Base-by-base conservation (phyloP, 2,329 filamentous ascomycete species). In the Penicillium sp. region DNA sequence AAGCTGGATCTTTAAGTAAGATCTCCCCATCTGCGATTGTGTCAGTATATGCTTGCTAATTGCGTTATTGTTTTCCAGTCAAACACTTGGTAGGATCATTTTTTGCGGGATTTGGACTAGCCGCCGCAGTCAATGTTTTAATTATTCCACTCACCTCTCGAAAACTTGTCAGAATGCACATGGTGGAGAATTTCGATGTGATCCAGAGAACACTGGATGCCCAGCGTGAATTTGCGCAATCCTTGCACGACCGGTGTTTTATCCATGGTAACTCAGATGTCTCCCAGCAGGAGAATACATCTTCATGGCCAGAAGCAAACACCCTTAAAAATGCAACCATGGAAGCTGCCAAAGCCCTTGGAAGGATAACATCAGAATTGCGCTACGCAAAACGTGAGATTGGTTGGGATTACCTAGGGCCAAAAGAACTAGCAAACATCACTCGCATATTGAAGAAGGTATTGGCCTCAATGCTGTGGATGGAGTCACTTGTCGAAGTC, bases 81-180 rank as follows among this genome's bases (percentile, higher is more conserved):
- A 51, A 34, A 17, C 48, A 38, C 17, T 51, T 51, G 17, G 15
- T 38, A 7, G 28, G 37, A 35, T 20, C 28, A 12, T 51, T 51
- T 51, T 51, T 51, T 37, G 48, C 34, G 17, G 48, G 48, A 35
- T 51, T 39, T 51, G 48, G 48, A 51, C 28, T 51, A n/a, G n/a
- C 48, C 5, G 48, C 48, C 11, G 48, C 48, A 20, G 34, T 37
- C 28, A 51, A 51, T 51, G 14, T 51, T 12, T 37, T 51, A 15
- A 39, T 51, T 25, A 20, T 51, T 51, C 48, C 48, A 39, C 37
- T 51, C 48, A 51, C 48, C 15, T 51, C 48, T 22, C 48, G 48
- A 51, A 51, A 51, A 15, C 1, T 51, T 35, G 34, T 31, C 48
- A 39, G 35, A 11, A 38, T 38, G 35, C 35, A 38, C 11, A 38